A percentile compares a stretch with the other conserved stretches of the same genome.
phyloP scores from a whole-genome alignment of 2,329 filamentous ascomycete species.

The Zasmidium citrigriseum region DNA sequence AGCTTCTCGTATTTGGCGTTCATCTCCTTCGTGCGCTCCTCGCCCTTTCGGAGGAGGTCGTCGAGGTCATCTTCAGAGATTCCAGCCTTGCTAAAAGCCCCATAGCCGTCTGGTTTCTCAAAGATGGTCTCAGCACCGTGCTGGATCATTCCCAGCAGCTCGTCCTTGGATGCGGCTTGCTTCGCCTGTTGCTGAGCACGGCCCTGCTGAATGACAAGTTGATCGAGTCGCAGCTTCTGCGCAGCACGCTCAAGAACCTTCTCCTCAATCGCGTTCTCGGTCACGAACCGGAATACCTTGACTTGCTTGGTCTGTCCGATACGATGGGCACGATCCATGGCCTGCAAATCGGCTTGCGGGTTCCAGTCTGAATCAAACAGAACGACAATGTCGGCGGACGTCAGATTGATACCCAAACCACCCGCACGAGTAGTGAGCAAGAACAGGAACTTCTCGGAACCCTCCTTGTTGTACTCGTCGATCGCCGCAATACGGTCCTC shows the following conservation, averaged over 20 bases:
- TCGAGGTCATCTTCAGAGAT: constrained; percentile 91
- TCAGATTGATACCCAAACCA: constrained; percentile 95
- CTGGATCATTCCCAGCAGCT: constrained; percentile 96
- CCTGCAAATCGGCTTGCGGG: constrained; percentile 94
- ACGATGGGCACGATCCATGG: constrained; percentile 97
- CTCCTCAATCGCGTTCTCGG: constrained; percentile 97
- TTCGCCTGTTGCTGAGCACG: constrained; percentile 88
- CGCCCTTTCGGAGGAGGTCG: constrained; percentile 79
- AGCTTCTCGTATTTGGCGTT: constrained; percentile 96
- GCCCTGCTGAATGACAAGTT: constrained; percentile 96
- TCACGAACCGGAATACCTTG: constrained; percentile 93
- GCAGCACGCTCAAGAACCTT: constrained; percentile 96
- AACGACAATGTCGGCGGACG: constrained; percentile 90
- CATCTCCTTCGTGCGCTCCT: constrained; percentile 83
- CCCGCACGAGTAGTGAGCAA: constrained; percentile 92
- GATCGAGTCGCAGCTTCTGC: constrained; percentile 93
- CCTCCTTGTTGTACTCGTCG: constrained; percentile 96
- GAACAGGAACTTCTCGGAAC: constrained; percentile 95
- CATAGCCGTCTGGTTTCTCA: constrained; percentile 67
- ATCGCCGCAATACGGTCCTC: constrained; percentile 97
- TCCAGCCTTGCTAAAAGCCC: constrained; percentile 59
- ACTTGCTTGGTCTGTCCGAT: constrained; percentile 99
- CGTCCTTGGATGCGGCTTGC: constrained; percentile 91
- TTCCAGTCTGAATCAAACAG: constrained; percentile 99
- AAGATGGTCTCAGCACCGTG: constrained; percentile 97